Percentiles rank a stretch among this genome's conserved stretches.
Evolutionary conservation across 495 filamentous ascomycete genomes (phyloP).

Genomic region (Aspergillus affinis): DNA sequence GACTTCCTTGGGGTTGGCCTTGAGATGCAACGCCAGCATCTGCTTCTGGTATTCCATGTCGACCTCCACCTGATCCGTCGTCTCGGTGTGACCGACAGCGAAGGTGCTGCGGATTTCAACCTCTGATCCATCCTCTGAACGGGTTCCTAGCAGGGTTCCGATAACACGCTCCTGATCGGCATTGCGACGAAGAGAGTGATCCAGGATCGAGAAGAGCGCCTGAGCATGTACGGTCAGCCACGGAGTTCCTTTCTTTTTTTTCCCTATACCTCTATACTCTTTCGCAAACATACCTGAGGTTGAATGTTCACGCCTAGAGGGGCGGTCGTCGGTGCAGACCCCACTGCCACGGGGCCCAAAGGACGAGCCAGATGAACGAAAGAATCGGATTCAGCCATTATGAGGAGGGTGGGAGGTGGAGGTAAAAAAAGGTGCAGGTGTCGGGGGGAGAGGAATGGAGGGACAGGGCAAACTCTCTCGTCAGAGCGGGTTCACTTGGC

Average conservation of each 20-base stretch:
- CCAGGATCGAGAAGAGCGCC: constrained; percentile 95
- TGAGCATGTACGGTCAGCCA: constrained; percentile 32
- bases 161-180: constrained; percentile 92
- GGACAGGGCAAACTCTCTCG: constrained; percentile 14
- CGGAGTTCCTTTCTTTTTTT: not conserved
- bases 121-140: constrained; percentile 94
- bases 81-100: constrained; percentile 96
- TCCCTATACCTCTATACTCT: no score
- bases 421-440: constrained; percentile 12
- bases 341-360: constrained; percentile 74
- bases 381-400: constrained; percentile 79
- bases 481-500: constrained; percentile 10
- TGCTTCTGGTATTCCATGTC: constrained; percentile 99
- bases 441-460: constrained; percentile 10
- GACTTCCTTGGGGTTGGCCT: constrained; percentile 90
- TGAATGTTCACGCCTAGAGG: constrained; percentile 92
- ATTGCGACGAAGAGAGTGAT: constrained; percentile 90
- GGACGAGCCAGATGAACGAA: constrained; percentile 95
- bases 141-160: constrained; percentile 86
- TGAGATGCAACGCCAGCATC: constrained; percentile 91
- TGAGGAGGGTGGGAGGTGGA: constrained; percentile 34
- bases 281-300: constrained; percentile 70
- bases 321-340: constrained; percentile 77
- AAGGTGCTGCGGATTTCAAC: constrained; percentile 94
- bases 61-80: constrained; percentile 96